Conservation (phyloP, 1,284 basidiomycete genomes). For the Sporisorium reilianum region DNA sequence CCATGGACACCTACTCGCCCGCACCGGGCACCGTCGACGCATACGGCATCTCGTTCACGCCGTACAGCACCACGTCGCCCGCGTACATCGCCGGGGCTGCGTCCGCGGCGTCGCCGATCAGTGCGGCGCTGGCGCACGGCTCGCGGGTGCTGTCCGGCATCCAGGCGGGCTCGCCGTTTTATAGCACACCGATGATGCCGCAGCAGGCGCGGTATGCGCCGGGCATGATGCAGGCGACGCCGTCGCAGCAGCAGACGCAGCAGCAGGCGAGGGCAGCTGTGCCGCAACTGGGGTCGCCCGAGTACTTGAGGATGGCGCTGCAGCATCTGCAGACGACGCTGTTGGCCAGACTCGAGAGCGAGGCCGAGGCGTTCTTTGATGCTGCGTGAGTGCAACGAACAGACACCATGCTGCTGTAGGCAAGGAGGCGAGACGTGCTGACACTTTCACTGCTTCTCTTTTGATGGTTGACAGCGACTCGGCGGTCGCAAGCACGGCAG, state of each 20-base stretch:
- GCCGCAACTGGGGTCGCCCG: slow-evolving; percentile 32
- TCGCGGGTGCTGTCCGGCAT: slow-evolving; percentile 26
- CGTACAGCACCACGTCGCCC: slow-evolving; percentile 40
- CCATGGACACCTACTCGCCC: slow-evolving; percentile 31
- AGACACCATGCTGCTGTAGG: no score
- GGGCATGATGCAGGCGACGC: neutral
- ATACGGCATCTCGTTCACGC: slow-evolving; percentile 22
- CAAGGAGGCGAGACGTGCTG: no score
- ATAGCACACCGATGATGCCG: slow-evolving; percentile 14
- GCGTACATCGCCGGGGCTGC: slow-evolving; percentile 17
- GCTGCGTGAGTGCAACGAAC: neutral
- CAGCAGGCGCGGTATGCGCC: neutral
- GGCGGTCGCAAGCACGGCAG: slow-evolving; percentile 6
- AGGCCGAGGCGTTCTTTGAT: slow-evolving; percentile 42
- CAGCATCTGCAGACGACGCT: slow-evolving; percentile 22
- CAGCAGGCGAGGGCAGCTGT: neutral
- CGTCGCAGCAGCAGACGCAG: neutral
- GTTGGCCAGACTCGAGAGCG: slow-evolving; percentile 26
- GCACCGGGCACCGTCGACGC: slow-evolving; percentile 6
- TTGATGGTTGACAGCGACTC: slow-evolving; percentile 3
- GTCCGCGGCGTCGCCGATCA: slow-evolving; percentile 28
- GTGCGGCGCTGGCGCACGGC: slow-evolving; percentile 35
- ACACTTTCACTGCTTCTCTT: no score
- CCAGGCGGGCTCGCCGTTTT: slow-evolving; percentile 20
- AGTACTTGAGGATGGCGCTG: slow-evolving; percentile 18